Percentiles rank a stretch among this genome's conserved stretches.
Evolutionary conservation across 2,329 filamentous ascomycete species (phyloP).

Genomic region (Fusarium coicis): DNA sequence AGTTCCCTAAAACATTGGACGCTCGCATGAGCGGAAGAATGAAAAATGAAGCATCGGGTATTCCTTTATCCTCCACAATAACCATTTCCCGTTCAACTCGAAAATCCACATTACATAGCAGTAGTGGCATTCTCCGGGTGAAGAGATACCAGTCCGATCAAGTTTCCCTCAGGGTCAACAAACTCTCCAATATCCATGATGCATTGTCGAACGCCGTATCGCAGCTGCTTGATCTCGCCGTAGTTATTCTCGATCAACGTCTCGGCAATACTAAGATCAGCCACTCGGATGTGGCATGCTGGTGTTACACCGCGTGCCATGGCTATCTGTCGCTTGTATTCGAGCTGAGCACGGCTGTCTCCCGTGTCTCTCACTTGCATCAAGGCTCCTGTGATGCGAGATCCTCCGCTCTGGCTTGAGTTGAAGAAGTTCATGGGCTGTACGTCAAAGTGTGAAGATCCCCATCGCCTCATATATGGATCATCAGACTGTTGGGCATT

Average conservation of each 20-base stretch:
- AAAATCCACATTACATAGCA: constrained; percentile 8
- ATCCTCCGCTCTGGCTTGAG: constrained; percentile 14
- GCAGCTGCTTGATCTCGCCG: constrained; percentile 37
- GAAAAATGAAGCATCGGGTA: constrained; percentile 30
- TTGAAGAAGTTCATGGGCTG: constrained; percentile 43
- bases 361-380: constrained; percentile 25
- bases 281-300: constrained; percentile 39
- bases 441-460: constrained; percentile 38
- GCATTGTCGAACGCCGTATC: constrained; percentile 39
- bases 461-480: constrained; percentile 31
- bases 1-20: constrained; percentile 1
- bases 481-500: constrained; percentile 28
- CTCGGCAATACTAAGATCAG: constrained; percentile 38
- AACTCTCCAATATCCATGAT: constrained; percentile 44
- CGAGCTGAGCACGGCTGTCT: constrained; percentile 23
- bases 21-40: constrained; percentile 26
- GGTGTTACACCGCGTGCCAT: constrained; percentile 26
- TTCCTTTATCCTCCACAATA: constrained; percentile 38
- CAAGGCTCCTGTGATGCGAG: constrained; percentile 35
- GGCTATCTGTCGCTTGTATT: constrained; percentile 26
- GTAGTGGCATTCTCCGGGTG: constrained; percentile 37
- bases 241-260: constrained; percentile 35
- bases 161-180: constrained; percentile 42
- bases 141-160: constrained; percentile 40
- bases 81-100: not conserved